Evolutionary conservation across 140 eudicot genomes (phyloP).

Genomic region (Ambrosia hybrid): DNA sequence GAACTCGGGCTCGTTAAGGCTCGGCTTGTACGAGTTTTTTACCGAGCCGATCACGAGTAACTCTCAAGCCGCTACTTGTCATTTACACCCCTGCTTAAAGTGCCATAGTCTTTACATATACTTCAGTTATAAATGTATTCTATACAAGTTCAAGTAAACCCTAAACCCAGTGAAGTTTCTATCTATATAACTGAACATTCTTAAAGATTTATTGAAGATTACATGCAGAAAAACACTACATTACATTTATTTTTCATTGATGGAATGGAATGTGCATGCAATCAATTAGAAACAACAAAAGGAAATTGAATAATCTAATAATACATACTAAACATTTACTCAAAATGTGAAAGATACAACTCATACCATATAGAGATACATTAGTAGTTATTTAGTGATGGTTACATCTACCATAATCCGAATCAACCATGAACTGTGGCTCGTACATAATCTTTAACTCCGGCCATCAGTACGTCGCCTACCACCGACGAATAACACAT

Average conservation of each 20-base stretch:
- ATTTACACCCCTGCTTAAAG: no score
- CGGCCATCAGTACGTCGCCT: not conserved
- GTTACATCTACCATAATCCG: slow-evolving; percentile 1
- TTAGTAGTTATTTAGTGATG: not conserved
- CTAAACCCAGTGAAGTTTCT: no score
- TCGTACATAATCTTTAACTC: not conserved
- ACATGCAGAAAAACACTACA: not conserved
- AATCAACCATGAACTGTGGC: slow-evolving; percentile 14
- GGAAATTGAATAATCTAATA: no score
- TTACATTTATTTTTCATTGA: not conserved
- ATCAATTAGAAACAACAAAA: not conserved
- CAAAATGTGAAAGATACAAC: not conserved
- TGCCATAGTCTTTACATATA: no score
- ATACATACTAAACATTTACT: not conserved
- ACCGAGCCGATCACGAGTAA: no score
- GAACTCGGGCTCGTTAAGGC: no score
- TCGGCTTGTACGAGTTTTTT: no score
- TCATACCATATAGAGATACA: not conserved
- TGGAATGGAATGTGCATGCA: not conserved
- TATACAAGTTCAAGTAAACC: no score
- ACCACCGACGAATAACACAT: not conserved
- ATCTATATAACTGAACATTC: no score
- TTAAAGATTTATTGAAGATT: not conserved
- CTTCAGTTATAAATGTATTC: no score
- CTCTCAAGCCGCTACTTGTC: no score